phyloP scores from a whole-genome alignment of 495 filamentous ascomycete genomes.

The Platismatia glauca region DNA sequence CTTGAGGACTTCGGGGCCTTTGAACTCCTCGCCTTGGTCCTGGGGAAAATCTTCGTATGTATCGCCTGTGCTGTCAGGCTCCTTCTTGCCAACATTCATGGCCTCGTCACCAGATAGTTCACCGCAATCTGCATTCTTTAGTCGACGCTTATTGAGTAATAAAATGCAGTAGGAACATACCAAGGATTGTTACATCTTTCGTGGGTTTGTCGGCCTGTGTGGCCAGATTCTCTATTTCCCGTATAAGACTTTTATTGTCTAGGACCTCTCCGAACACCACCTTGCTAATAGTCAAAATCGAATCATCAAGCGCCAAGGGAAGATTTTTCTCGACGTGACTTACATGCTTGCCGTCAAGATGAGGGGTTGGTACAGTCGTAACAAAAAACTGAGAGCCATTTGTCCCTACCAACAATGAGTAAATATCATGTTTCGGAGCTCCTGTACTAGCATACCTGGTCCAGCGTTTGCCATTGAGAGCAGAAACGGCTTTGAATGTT shows the following conservation, averaged over 20 bases:
- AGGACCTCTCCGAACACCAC: slow-evolving; percentile 52
- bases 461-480: slow-evolving; percentile 98
- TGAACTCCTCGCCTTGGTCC: slow-evolving; percentile 56
- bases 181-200: slow-evolving; percentile 59
- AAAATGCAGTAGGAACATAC: slow-evolving; percentile 24
- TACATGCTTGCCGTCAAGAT: slow-evolving; percentile 89
- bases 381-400: slow-evolving; percentile 99
- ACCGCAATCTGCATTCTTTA: slow-evolving; percentile 60
- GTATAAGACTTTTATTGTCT: slow-evolving; percentile 80
- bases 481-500: slow-evolving; percentile 91
- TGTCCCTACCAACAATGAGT: slow-evolving; percentile 40
- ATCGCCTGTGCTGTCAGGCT: slow-evolving; percentile 75
- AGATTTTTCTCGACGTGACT: background rate
- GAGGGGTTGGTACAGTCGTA: slow-evolving; percentile 86
- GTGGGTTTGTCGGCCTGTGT: slow-evolving; percentile 76
- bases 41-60: slow-evolving; percentile 94
- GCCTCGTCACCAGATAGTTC: slow-evolving; percentile 67
- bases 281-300: background rate
- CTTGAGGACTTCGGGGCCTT: slow-evolving; percentile 57
- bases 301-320: background rate
- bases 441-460: slow-evolving; percentile 46
- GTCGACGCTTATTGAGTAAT: background rate
- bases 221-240: slow-evolving; percentile 80
- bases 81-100: slow-evolving; percentile 49
- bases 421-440: background rate